phyloP scores from a whole-genome alignment of 768 basidiomycete genomes.

The Termitomyces sp. region DNA sequence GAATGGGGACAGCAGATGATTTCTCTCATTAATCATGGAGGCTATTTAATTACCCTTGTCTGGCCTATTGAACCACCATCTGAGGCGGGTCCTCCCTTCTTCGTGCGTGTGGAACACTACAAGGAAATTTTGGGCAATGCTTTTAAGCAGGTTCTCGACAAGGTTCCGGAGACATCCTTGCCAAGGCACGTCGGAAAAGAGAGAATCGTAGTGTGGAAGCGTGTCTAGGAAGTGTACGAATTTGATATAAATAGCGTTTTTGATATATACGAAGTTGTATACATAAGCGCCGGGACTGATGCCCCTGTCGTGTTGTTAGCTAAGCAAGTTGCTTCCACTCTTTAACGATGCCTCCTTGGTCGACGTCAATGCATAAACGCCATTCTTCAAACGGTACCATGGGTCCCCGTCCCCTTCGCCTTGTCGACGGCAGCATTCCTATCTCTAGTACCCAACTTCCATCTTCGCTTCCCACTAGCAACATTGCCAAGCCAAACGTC shows the following conservation, averaged over 20 bases:
- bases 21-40: conserved; percentile 54
- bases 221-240: background rate
- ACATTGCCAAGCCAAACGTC: conserved; percentile 12
- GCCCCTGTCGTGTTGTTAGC: background rate
- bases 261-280: too few relatives aligned
- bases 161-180: conserved; percentile 36
- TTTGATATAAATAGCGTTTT: too few relatives aligned
- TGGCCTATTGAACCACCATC: conserved; percentile 45
- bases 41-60: conserved; percentile 53
- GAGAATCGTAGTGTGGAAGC: conserved; percentile 48
- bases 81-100: conserved; percentile 57
- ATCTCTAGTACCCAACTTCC: conserved; percentile 1
- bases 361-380: conserved; percentile 18
- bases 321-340: background rate
- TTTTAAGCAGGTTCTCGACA: conserved; percentile 44
- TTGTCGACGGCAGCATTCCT: conserved; percentile 30
- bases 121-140: background rate
- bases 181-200: conserved; percentile 41
- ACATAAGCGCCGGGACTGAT: background rate
- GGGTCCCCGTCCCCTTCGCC: conserved; percentile 45
- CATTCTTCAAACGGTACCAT: conserved; percentile 23
- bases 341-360: background rate
- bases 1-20: conserved; percentile 58
- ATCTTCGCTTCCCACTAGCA: conserved; percentile 15
- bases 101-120: conserved; percentile 52